Evolutionary conservation across 345 rosid genomes (phyloP).

Genomic region (Eucalyptus polyanthemos): DNA sequence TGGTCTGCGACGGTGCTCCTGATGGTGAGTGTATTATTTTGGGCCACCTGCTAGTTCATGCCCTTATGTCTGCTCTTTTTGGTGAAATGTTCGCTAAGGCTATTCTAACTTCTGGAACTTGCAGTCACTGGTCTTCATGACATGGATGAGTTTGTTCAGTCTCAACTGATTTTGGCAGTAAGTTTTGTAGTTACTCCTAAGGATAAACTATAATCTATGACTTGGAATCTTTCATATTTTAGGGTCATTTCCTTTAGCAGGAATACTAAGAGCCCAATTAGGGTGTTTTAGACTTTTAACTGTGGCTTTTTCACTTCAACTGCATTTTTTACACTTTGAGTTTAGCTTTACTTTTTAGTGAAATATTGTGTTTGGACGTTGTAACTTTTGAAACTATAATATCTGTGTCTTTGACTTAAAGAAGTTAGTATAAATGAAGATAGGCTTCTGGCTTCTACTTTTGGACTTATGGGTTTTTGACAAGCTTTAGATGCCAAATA

Average conservation of each 20-base stretch:
- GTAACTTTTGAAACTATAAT: not conserved
- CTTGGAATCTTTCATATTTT: not conserved
- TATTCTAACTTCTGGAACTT: slow-evolving; percentile 5
- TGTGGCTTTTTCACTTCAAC: not conserved
- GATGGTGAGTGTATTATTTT: slow-evolving; percentile 43
- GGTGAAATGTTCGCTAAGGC: not conserved
- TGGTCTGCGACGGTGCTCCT: slow-evolving; percentile 98
- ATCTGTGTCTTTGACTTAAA: not conserved
- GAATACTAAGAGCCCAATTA: not conserved
- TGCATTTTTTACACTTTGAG: not conserved
- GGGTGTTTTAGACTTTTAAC: not conserved
- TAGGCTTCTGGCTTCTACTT: not conserved
- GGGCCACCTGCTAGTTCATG: not conserved
- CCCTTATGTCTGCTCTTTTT: not conserved
- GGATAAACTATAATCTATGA: not conserved
- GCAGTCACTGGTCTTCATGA: slow-evolving; percentile 98
- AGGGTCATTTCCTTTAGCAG: not conserved
- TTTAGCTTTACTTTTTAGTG: not conserved
- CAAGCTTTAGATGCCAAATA: not conserved
- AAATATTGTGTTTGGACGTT: not conserved
- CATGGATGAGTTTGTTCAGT: slow-evolving; percentile 98
- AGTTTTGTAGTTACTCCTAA: slow-evolving; percentile 6
- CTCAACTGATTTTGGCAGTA: slow-evolving; percentile 90
- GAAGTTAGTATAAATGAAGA: not conserved
- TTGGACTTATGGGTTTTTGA: not conserved